Evolutionary conservation across 345 rosid species (phyloP), one percentile per base, ranked within the genome.

Genomic region (Melaleuca alternifolia): DNA sequence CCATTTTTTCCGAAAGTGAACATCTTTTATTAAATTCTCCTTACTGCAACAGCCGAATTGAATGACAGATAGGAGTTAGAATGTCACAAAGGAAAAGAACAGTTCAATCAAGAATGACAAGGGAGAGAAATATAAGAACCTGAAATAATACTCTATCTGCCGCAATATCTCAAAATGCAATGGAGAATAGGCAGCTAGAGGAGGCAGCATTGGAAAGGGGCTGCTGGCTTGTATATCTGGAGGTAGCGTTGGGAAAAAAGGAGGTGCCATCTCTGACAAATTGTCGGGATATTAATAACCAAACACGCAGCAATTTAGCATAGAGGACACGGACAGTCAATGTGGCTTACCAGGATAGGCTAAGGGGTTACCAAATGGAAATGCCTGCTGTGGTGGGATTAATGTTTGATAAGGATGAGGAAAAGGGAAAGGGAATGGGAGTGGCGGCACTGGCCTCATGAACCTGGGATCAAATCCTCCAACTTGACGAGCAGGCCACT

Each of bases 111-210:
- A 84, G n/a, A 65, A 57, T 28, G 33, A 26, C 1, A 41, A 46
- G 44, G 2, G 21, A 65, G 41, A 65, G 76, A 41, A 26, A 23
- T n/a, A 24, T 61, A 77, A 86, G 75, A 88, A 97, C 99, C 98
- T 95, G 93, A 97, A 95, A 88, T 97, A 97, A 85, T 95, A 97
- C 79, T 97, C 95, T 85, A 97, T 95, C 88, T 97, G 99, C 71
- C 82, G 88, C 88, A 91, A 87, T 88, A 96, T 92, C 85, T 89
- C 92, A 30, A 88, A 54, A 88, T 90, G 91, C 93, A 97, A 92
- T 54, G 92, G 93, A 85, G 53, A 87, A 77, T 95, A 96, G 56
- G 88, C 91, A 82, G 89, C 84, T 85, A 88, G 91, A 86, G 87
- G 94, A 87, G 92, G 93, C 28, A 92, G 89, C 37, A 92, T 62